Percentiles rank a stretch among this genome's conserved stretches.
Evolutionary conservation across 129 eudicot genomes (phyloP).

Genomic region (sunflower (Helianthus annuus)): HanXRQr2.0-SUNRISE NC_035438.2:45601589-45602088

Average conservation of each 20-base stretch:
- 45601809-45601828: conserved; percentile 14
- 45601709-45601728: not conserved
- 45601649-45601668: too few relatives aligned
- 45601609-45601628: too few relatives aligned
- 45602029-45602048: conserved; percentile 63
- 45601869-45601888: conserved; percentile 5
- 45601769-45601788: conserved; percentile 13
- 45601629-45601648: too few relatives aligned
- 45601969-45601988: not conserved
- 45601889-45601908: conserved; percentile 7
- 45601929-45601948: not conserved
- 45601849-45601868: conserved; percentile 6
- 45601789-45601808: conserved; percentile 28
- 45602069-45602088: not conserved
- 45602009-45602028: conserved; percentile 36
- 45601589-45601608: too few relatives aligned
- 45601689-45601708: not conserved
- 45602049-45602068: not conserved
- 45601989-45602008: conserved; percentile 35
- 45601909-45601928: not conserved
- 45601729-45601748: conserved; percentile 3
- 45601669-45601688: too few relatives aligned
- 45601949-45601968: not conserved
- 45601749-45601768: conserved; percentile 7
- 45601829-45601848: not conserved